Evolutionary conservation across 176 grass and related monocot species (phyloP).

Genomic region (Otatea glauca): DNA sequence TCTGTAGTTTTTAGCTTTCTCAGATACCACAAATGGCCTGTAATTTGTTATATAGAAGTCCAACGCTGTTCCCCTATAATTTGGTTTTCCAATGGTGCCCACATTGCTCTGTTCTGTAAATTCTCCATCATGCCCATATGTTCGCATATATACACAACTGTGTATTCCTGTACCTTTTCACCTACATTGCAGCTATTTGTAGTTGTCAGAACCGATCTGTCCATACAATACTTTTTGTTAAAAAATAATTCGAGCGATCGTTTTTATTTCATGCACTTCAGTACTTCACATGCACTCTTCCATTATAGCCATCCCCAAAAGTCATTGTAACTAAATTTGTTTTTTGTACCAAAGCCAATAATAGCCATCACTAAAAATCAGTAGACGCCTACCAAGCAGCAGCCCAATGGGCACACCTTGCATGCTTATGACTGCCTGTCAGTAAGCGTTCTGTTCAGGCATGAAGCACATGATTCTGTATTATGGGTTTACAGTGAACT

Average conservation of each 20-base stretch:
- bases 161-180: background rate
- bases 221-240: background rate
- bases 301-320: constrained; percentile 29
- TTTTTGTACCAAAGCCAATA: background rate
- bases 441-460: constrained; percentile 6
- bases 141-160: background rate
- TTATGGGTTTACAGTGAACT: background rate
- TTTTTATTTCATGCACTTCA: background rate
- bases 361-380: background rate
- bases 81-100: background rate
- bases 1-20: background rate
- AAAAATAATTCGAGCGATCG: background rate
- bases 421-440: constrained; percentile 18
- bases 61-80: background rate
- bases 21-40: background rate
- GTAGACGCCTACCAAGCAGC: background rate
- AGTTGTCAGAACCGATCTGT: background rate
- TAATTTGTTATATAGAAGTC: constrained; percentile 1
- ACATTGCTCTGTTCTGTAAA: background rate
- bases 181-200: background rate
- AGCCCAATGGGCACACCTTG: background rate
- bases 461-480: constrained; percentile 22
- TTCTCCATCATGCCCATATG: background rate
- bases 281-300: background rate
- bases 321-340: constrained; percentile 1